A percentile compares a stretch with the other conserved stretches of the same genome.
These are phyloP conservation scores for Dunaliella primolecta DNA, from an alignment of 139 green algal species.

Conservation along the genomic window DNA sequence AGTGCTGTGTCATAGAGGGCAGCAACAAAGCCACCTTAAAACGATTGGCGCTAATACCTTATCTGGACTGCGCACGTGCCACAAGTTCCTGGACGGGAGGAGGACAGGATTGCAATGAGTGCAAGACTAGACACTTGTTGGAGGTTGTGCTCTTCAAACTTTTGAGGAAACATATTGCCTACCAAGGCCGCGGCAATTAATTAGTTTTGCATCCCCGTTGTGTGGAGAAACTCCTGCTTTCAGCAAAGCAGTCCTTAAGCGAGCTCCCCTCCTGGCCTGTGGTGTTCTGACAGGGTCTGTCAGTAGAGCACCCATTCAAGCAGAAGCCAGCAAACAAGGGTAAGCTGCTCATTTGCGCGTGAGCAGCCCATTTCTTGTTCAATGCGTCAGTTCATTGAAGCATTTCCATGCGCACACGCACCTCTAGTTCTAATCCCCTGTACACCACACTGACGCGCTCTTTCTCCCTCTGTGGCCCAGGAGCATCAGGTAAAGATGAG, in stretches of 20 bases:
- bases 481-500: too few relatives aligned
- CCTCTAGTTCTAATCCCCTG: neutral
- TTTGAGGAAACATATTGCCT: neutral
- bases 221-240: constrained; percentile 30
- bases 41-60: neutral
- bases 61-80: constrained; percentile 46
- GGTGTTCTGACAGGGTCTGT: too few relatives aligned
- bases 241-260: constrained; percentile 35
- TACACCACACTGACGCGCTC: neutral
- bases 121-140: neutral
- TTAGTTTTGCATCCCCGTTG: constrained; percentile 35
- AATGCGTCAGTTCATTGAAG: neutral
- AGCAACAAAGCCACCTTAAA: neutral
- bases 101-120: neutral
- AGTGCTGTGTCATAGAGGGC: neutral
- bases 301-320: too few relatives aligned
- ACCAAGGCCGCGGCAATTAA: constrained; percentile 45
- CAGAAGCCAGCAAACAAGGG: neutral
- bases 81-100: constrained; percentile 21
- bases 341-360: neutral
- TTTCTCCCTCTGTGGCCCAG: too few relatives aligned
- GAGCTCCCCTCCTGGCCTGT: neutral
- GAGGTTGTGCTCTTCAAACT: neutral
- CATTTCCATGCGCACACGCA: neutral
- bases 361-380: neutral